These are phyloP conservation scores for Epichloe coenophiala DNA, from an alignment of 2,329 filamentous ascomycete genomes.

Conservation along the genomic window DNA sequence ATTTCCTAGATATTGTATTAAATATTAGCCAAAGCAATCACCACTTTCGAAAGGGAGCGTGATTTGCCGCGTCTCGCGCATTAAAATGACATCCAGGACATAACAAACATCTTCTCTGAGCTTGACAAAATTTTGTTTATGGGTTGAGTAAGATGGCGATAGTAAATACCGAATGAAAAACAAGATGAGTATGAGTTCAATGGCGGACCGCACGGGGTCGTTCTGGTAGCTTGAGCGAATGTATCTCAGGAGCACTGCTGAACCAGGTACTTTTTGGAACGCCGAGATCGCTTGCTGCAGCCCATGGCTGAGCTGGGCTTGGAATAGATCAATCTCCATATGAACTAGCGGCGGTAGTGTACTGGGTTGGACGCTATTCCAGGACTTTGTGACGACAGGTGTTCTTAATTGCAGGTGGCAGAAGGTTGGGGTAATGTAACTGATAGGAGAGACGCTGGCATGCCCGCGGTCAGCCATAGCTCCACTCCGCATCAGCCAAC, in stretches of 20 bases:
- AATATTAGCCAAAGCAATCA: conserved; percentile 1
- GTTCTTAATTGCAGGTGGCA: neutral
- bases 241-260: conserved; percentile 86
- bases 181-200: conserved; percentile 85
- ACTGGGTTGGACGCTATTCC: neutral
- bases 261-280: conserved; percentile 87
- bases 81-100: neutral
- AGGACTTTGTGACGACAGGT: neutral
- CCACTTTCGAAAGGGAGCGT: neutral
- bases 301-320: conserved; percentile 34
- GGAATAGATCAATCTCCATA: conserved; percentile 53
- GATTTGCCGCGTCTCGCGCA: neutral
- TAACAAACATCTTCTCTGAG: conserved; percentile 58
- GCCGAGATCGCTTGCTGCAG: conserved; percentile 42
- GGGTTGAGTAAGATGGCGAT: conserved; percentile 82
- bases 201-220: conserved; percentile 82
- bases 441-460: neutral
- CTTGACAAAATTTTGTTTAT: conserved; percentile 79
- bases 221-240: conserved; percentile 97
- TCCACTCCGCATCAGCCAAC: too few relatives aligned
- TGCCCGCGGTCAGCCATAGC: too few relatives aligned
- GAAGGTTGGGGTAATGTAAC: neutral
- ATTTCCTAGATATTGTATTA: conserved; percentile 49
- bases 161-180: conserved; percentile 93
- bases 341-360: neutral